Evolutionary conservation across 306 rosid genomes (phyloP).

Genomic region (Malus sieversii): DNA sequence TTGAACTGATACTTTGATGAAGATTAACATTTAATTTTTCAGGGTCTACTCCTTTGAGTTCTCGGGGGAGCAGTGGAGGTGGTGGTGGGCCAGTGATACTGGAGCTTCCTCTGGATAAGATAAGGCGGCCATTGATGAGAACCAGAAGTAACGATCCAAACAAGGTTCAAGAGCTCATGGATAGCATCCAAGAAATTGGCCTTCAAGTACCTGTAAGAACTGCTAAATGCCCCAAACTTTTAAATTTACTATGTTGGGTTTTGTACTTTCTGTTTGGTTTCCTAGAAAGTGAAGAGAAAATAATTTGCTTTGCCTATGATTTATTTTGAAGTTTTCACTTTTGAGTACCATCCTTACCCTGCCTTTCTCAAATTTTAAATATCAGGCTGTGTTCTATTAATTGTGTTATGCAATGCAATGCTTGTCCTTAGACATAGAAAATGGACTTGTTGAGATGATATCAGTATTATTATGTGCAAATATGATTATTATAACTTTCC

Average conservation of each 20-base stretch:
- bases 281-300: not conserved
- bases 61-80: slow-evolving; percentile 38
- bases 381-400: not conserved
- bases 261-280: not conserved
- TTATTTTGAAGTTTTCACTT: not conserved
- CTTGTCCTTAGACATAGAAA: not conserved
- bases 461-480: not conserved
- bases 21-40: not conserved
- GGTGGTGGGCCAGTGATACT: slow-evolving; percentile 71
- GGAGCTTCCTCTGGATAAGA: slow-evolving; percentile 93
- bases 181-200: slow-evolving; percentile 75
- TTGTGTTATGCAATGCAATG: not conserved
- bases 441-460: not conserved
- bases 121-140: slow-evolving; percentile 81
- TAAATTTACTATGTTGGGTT: not conserved
- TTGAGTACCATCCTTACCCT: not conserved
- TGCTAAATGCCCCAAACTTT: not conserved
- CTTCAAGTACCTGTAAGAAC: slow-evolving; percentile 81
- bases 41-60: slow-evolving; percentile 45
- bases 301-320: not conserved
- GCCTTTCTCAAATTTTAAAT: not conserved
- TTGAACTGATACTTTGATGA: no score
- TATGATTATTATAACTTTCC: no score
- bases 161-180: slow-evolving; percentile 80
- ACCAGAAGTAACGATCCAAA: slow-evolving; percentile 69